Evolutionary conservation across 345 rosid genomes (phyloP), one percentile per base, ranked within the genome.

Genomic region (Pugionium dolabratum): DNA sequence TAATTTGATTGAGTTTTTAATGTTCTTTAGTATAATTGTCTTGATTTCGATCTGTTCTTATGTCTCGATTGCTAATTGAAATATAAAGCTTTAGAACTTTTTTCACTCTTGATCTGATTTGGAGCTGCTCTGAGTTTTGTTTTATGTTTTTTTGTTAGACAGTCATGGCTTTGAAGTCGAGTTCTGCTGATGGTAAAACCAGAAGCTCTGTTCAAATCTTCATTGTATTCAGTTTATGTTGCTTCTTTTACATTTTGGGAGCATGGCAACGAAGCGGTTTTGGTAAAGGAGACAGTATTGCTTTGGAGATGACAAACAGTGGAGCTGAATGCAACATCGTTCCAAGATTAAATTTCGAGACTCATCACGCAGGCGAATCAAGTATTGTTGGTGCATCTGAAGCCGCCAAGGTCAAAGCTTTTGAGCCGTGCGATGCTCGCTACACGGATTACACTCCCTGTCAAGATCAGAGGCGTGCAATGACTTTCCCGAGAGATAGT

Each of bases 211-310:
- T 94, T 41, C 96, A 90, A 67, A 80, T 94, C 64, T 85, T 94
- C 61, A 82, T 94, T 28, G 87, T 94, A 7, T 82, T 79, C 27
- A 91, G 95, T 49, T 53, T 94, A 27, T 94, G 99, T 72, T 86
- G 95, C 67, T 94, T 91, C 77, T 94, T 91, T 62, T 94, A 94
- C 77, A 80, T 91, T 27, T 68, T 94, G 9, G 99, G 99, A 18
- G 99, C 97, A 27, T 94, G 99, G 99, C 99, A 91, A 71, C 76
- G 91, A 37, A 91, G 99, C 64, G 99, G 99, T 1, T 95, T 91
- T 31, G 99, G 99, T 52, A 94, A 94, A 79, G 99, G 97, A 33
- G 99, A 94, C 62, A 87, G 91, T 53, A 93, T 91, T 57, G 99
- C 99, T 66, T 63, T 86, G 65, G 86, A 84, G 73, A 84, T 94